Conservation (phyloP, 2,329 filamentous ascomycete species). For the Aspergillus transmontanensis region DNA sequence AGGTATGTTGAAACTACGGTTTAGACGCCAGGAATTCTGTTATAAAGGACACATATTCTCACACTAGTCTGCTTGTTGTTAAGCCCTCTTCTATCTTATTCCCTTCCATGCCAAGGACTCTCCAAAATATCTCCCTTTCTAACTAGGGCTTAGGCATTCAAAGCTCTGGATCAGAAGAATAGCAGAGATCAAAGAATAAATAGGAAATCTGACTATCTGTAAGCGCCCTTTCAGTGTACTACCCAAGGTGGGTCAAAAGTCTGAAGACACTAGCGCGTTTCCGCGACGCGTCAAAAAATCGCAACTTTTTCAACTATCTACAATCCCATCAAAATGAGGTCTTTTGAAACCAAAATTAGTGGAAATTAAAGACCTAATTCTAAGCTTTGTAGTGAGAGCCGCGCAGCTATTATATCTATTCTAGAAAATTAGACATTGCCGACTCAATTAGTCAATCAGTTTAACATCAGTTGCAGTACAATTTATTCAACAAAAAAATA, state of each 20-base stretch:
- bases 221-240: too few species aligned
- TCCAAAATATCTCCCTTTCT: too few species aligned
- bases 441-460: neutral
- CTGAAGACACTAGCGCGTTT: neutral
- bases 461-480: neutral
- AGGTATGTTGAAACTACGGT: too few species aligned
- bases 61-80: too few species aligned
- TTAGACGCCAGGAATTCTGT: too few species aligned
- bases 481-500: neutral
- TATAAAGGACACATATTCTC: too few species aligned
- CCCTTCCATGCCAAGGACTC: too few species aligned
- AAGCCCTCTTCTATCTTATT: too few species aligned
- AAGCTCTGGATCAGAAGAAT: too few species aligned
- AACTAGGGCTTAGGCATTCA: too few species aligned
- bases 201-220: too few species aligned
- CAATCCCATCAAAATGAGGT: slow-evolving; percentile 3
- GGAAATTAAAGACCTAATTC: neutral
- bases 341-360: slow-evolving; percentile 10
- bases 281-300: neutral
- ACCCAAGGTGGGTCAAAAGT: neutral
- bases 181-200: too few species aligned
- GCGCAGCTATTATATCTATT: neutral
- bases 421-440: neutral
- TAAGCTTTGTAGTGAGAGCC: neutral
- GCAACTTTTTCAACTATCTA: slow-evolving; percentile 1